A percentile compares a stretch with the other conserved stretches of the same genome.
These are phyloP conservation scores for Picochlorum sp. DNA, from an alignment of 139 green algal genomes.

Conservation along the genomic window DNA sequence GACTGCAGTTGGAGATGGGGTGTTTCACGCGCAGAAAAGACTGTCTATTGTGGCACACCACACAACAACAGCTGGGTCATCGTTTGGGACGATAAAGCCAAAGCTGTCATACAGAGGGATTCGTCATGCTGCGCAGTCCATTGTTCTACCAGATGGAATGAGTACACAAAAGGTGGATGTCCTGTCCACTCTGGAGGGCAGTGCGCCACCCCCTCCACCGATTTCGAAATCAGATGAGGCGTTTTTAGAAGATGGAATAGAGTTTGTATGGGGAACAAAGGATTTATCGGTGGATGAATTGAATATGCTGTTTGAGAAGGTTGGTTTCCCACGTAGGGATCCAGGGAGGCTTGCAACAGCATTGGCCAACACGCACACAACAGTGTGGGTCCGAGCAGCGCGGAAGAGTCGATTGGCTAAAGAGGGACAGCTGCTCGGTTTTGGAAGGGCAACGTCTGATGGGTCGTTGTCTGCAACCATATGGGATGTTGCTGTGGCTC, in stretches of 20 bases:
- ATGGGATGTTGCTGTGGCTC: constrained; percentile 77
- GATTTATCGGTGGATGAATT: constrained; percentile 63
- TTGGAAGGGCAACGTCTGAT: constrained; percentile 79
- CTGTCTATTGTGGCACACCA: too few relatives aligned
- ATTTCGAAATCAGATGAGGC: constrained; percentile 53
- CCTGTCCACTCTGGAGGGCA: constrained; percentile 2
- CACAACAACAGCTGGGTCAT: not conserved
- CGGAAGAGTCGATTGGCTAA: constrained; percentile 38
- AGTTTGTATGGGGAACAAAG: constrained; percentile 59
- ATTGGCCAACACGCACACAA: constrained; percentile 63
- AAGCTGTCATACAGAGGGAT: not conserved
- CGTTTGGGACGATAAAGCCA: not conserved
- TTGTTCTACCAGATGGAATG: constrained; percentile 16
- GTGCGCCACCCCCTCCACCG: not conserved
- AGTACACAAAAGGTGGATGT: constrained; percentile 22
- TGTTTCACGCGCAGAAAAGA: too few relatives aligned
- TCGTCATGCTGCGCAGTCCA: not conserved
- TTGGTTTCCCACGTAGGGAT: constrained; percentile 72
- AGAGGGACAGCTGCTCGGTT: constrained; percentile 50
- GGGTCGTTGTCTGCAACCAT: constrained; percentile 68
- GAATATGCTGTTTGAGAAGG: constrained; percentile 80
- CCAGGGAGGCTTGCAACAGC: constrained; percentile 52
- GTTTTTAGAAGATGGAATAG: constrained; percentile 51
- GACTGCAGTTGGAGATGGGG: too few relatives aligned
- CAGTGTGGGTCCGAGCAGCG: constrained; percentile 44